Conservation (phyloP, 148 eudicot species). For the Heliamphora exappendiculata region DNA sequence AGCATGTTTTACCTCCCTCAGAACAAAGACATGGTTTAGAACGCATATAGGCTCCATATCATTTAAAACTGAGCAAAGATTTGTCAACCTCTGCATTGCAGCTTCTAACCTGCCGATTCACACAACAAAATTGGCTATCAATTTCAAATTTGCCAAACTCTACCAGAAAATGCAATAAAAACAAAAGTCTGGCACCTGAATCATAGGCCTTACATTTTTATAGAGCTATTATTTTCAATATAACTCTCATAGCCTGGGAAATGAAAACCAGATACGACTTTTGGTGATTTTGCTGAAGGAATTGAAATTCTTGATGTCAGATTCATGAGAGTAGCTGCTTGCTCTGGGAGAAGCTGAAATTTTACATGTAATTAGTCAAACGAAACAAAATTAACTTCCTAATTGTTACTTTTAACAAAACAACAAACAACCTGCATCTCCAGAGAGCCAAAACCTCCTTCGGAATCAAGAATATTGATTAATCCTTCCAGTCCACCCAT, state of each 20-base stretch:
- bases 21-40: conserved; percentile 93
- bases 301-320: conserved; percentile 57
- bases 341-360: conserved; percentile 92
- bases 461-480: conserved; percentile 93
- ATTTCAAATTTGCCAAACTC: not conserved
- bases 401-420: conserved; percentile 1
- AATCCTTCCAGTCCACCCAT: conserved; percentile 99
- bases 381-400: not conserved
- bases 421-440: conserved; percentile 82
- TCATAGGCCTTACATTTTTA: conserved; percentile 63
- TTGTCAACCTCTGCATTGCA: conserved; percentile 99
- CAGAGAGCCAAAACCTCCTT: conserved; percentile 97
- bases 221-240: conserved; percentile 75
- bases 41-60: conserved; percentile 99
- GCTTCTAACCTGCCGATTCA: conserved; percentile 91
- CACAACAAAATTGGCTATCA: conserved; percentile 16
- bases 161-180: not conserved
- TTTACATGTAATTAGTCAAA: conserved; percentile 19
- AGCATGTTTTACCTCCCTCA: conserved; percentile 72
- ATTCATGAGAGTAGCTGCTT: conserved; percentile 87
- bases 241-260: conserved; percentile 94
- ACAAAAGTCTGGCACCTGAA: conserved; percentile 7
- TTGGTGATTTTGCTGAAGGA: conserved; percentile 67
- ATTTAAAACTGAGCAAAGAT: conserved; percentile 92
- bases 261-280: conserved; percentile 58